phyloP scores from a whole-genome alignment of 1,139 yeast species.

The Kurtzmaniella natalensis region DNA sequence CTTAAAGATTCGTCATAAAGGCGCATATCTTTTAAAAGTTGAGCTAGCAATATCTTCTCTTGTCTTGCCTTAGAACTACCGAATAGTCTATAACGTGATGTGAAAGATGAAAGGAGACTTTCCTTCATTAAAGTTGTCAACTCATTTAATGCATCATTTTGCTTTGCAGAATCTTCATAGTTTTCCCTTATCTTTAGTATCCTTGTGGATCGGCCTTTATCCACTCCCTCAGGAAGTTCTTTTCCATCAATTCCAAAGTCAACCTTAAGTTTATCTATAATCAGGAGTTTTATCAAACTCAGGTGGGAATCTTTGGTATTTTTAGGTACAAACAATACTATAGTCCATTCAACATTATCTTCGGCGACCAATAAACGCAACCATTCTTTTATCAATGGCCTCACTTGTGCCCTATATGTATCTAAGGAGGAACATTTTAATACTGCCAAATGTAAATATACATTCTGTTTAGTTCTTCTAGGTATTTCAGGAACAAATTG shows the following conservation, averaged over 20 bases:
- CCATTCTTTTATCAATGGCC: constrained; percentile 87
- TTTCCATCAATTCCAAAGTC: constrained; percentile 58
- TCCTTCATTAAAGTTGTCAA: constrained; percentile 45
- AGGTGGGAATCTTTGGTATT: constrained; percentile 41
- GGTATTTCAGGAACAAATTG: constrained; percentile 61
- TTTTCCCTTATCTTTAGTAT: constrained; percentile 39
- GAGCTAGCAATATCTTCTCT: constrained; percentile 20
- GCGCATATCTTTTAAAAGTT: constrained; percentile 42
- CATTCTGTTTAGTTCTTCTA: constrained; percentile 27
- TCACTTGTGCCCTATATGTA: constrained; percentile 68
- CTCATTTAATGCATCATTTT: constrained; percentile 47
- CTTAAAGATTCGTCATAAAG: constrained; percentile 55
- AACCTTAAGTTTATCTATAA: constrained; percentile 57
- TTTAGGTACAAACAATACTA: constrained; percentile 51
- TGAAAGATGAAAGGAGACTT: constrained; percentile 53
- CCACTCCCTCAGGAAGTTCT: constrained; percentile 17
- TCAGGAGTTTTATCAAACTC: constrained; percentile 46
- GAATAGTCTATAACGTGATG: constrained; percentile 35
- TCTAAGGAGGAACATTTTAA: constrained; percentile 66
- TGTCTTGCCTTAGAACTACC: neutral
- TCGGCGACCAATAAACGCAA: constrained; percentile 44
- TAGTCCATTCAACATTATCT: constrained; percentile 56
- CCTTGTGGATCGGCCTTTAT: constrained; percentile 19
- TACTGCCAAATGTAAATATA: constrained; percentile 65
- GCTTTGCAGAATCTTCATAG: constrained; percentile 32